Percentiles rank a stretch among this genome's conserved stretches.
Evolutionary conservation across 345 rosid species (phyloP).

Genomic region (Conringia planisiliqua): DNA sequence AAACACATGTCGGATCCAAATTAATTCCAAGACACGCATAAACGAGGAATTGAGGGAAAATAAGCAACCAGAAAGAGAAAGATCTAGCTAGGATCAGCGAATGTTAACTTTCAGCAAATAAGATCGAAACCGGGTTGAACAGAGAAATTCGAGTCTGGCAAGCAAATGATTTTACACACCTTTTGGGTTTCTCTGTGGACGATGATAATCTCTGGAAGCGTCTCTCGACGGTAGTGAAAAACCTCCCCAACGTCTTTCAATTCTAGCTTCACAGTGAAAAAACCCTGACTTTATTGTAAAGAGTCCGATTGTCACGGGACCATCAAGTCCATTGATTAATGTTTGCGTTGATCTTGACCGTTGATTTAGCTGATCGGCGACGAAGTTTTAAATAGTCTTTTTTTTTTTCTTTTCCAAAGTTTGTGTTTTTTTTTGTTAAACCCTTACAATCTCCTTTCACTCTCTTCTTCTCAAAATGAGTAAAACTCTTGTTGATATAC

Average conservation of each 20-base stretch:
- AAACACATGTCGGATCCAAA: background rate
- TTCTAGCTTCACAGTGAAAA: background rate
- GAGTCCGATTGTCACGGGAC: background rate
- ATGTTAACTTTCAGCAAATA: background rate
- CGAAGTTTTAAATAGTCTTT: background rate
- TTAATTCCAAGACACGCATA: background rate
- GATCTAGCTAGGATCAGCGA: slow-evolving; percentile 5
- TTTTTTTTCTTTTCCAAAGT: background rate
- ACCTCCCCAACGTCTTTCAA: slow-evolving; percentile 2
- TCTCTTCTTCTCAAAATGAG: background rate
- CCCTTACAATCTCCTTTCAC: background rate
- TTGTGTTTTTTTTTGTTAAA: background rate
- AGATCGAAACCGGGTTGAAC: background rate
- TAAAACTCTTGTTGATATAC: too few species aligned
- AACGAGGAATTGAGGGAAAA: background rate
- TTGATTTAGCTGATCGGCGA: slow-evolving; percentile 12
- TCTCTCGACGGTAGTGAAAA: background rate
- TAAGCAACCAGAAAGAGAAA: background rate
- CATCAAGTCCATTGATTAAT: slow-evolving; percentile 14
- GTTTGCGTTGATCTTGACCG: background rate
- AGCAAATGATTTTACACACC: background rate
- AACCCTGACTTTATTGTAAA: slow-evolving; percentile 14
- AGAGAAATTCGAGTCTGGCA: background rate
- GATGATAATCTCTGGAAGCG: slow-evolving; percentile 17
- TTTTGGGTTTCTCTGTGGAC: background rate